Evolutionary conservation across 2,329 filamentous ascomycete genomes (phyloP), one percentile per base, ranked within the genome.

Genomic region (Aspergillus terreus): DNA sequence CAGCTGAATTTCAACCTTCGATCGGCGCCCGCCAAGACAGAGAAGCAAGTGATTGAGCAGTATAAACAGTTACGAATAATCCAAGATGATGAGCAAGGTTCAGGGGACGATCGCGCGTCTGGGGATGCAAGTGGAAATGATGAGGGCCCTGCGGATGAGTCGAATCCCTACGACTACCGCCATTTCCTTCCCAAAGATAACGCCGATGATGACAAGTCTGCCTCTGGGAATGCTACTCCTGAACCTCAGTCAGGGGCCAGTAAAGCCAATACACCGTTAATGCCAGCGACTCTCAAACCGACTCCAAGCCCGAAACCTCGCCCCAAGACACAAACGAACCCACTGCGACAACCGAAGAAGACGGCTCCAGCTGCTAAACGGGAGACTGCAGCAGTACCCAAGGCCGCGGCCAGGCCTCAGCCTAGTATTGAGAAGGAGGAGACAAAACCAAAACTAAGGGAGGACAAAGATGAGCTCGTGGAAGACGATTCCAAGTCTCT

Each of bases 1-100:
- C 85, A 85, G 36, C 87, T 95, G 71, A 86, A 90, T 63, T 92
- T 96, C 86, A 96, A 96, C 69, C 74, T 96, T 49, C 84, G 82
- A 47, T 83, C 80, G 50, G 84, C 84, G 12, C 88, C 87, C 2
- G 81, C 78, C 58, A 85, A 86, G 62, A 75, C 78, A 49, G 82
- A 89, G 48, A 80, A 82, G 27, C 82, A 80, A 62, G 76, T 95
- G 38, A 79, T 82, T 44, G 79, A 83, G 46, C 79, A 86, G 63
- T 85, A 89, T 64, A 78, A 83, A 9, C 88, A 89, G 54, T 78
- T 94, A 35, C 76, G 72, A 25, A 68, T 67, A 19, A 49, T 69
- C 6, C 64, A 66, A 32, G 66, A 66, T 30, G 67, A 72, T n/a
- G 70, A 74, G 25, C 63, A 64, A 15, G 55, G 52, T 17, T 67